Base-by-base conservation (phyloP, 306 rosid genomes). In the Malus orientalis region DNA sequence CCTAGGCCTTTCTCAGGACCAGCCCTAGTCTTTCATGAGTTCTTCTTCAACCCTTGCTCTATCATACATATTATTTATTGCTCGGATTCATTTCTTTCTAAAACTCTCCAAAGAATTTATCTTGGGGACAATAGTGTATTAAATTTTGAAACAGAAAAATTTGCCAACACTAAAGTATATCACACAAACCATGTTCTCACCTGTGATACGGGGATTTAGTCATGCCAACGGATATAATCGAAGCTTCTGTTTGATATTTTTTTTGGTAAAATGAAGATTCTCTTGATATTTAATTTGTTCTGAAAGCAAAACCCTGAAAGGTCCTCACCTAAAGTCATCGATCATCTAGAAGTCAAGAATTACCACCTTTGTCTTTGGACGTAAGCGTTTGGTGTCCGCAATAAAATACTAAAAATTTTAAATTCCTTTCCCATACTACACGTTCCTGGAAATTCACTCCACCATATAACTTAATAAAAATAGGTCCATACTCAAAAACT, bases 291-390 rank as follows among this genome's bases (percentile, higher is more conserved):
- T 30, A 64, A 64, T 16, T 15, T 64, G 69, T 18, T 38, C 44
- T 32, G 33, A 32, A 7, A 16, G 23, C 27, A 27, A 73, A 59
- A 64, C 40, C 40, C 27, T 44, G 2, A 42, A 42, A 42, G 16
- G 59, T 25, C 44, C 77, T 23, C 58, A 11, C 3, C 18, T 0
- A 66, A 66, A 51, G 79, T 67, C 73, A 10, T 33, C 38, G 32
- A 75, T 25, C 73, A 53, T 66, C 79, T 76, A 76, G 79, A 76
- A 76, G 79, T 66, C 66, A 49, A 49, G 11, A 76, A 22, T 75
- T 47, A 19, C n/a, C 32, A 47, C 11, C 64, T 27, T 74, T 4
- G 61, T 1, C 66, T 25, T 64, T 30, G 69, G 72, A 51, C 65
- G 36, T 32, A 32, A 5, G 64, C 72, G 72, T 32, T 49, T 49